These are phyloP conservation scores for Hypoxylon sp. DNA, from an alignment of 2,329 filamentous ascomycete genomes.

Conservation along the genomic window DNA sequence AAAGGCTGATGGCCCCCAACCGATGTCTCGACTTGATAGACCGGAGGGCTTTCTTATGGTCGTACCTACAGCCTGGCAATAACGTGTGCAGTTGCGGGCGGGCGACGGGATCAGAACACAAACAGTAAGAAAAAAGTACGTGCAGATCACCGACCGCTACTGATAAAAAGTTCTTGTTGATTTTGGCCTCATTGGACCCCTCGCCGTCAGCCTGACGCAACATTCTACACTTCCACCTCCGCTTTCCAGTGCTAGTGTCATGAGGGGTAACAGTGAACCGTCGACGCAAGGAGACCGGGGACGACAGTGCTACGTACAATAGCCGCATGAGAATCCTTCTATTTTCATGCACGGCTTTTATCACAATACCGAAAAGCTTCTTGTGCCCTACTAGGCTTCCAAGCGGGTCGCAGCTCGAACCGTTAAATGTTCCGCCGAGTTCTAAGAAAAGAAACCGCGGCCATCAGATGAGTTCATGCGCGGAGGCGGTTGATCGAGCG, in stretches of 20 bases:
- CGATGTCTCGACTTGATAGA: conserved; percentile 34
- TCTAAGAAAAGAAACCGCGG: conserved; percentile 48
- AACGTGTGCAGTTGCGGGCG: conserved; percentile 9
- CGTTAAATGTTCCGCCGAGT: conserved; percentile 35
- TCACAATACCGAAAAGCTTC: conserved; percentile 37
- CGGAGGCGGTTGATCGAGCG: conserved; percentile 42
- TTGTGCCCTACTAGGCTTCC: conserved; percentile 33
- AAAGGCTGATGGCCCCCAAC: conserved; percentile 39
- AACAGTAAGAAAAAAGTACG: conserved; percentile 26
- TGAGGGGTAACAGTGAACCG: conserved; percentile 45
- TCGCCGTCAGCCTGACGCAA: conserved; percentile 46
- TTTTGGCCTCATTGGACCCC: conserved; percentile 41
- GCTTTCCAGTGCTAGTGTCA: conserved; percentile 45
- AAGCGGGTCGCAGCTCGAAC: conserved; percentile 35
- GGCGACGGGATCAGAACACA: conserved; percentile 27
- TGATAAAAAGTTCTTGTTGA: conserved; percentile 25
- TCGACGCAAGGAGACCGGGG: conserved; percentile 42
- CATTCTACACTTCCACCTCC: conserved; percentile 45
- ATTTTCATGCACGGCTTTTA: conserved; percentile 32
- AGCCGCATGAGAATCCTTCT: conserved; percentile 44
- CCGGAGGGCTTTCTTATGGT: conserved; percentile 21
- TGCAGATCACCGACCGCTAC: conserved; percentile 34
- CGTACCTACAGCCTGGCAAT: conserved; percentile 17
- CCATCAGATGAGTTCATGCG: conserved; percentile 40
- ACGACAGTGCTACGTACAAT: conserved; percentile 32